phyloP scores from a whole-genome alignment of 345 rosid genomes.

The Pistacia vera region DNA sequence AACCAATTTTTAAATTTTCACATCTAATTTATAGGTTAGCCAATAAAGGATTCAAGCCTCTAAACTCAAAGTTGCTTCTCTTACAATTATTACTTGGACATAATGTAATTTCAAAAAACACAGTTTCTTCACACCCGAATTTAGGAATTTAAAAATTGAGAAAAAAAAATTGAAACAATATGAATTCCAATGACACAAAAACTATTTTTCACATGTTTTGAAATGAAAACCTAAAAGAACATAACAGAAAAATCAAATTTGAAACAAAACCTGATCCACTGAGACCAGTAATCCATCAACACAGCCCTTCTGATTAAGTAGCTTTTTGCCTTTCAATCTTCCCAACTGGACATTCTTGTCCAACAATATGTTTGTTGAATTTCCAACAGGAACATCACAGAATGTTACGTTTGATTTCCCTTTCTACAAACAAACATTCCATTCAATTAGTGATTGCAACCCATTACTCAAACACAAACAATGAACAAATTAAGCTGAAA shows the following conservation, averaged over 20 bases:
- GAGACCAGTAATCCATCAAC: constrained; percentile 95
- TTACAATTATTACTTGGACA: neutral
- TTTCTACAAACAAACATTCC: constrained; percentile 15
- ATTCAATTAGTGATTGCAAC: neutral
- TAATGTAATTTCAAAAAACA: neutral
- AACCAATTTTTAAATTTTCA: too few species aligned
- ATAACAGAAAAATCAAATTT: neutral
- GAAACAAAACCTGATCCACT: constrained; percentile 83
- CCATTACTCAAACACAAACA: too few species aligned
- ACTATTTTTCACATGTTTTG: neutral
- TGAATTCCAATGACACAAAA: neutral
- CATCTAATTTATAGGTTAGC: neutral
- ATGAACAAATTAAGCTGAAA: neutral
- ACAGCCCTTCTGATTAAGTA: constrained; percentile 87
- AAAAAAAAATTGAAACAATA: neutral
- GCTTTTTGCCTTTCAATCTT: constrained; percentile 74
- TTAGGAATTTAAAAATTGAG: neutral
- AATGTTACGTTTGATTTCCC: constrained; percentile 18
- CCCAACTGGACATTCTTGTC: constrained; percentile 89
- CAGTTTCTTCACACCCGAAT: neutral
- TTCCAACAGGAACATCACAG: constrained; percentile 63
- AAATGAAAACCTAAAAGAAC: neutral
- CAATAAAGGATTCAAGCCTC: neutral
- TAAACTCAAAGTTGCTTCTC: neutral
- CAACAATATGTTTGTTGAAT: constrained; percentile 75